Base-by-base conservation (phyloP, 2,329 filamentous ascomycete species). In the Colletotrichum sp. region DNA sequence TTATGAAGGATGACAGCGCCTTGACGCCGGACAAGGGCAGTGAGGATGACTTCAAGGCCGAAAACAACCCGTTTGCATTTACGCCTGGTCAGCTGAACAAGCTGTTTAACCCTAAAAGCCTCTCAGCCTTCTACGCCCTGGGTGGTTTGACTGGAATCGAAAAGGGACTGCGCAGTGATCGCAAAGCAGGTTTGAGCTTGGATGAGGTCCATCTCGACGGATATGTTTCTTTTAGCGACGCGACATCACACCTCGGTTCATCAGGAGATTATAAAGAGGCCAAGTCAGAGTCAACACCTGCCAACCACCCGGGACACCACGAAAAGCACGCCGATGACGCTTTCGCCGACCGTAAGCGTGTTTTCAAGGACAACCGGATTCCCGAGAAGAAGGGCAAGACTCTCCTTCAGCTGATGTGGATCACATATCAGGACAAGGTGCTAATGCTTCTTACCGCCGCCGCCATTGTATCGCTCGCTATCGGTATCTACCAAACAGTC, bases 31-130 rank as follows among this genome's bases (percentile, higher is more conserved):
- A 98, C 81, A 89, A 92, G 48, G 94, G 94, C 8, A 94, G 93
- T 68, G 94, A 96, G 82, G 88, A 86, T 21, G 94, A 96, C 77
- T 98, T 98, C 80, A 80, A 91, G 16, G 92, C 96, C 13, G 89
- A 93, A 7, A 88, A 95, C 82, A 98, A 97, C 82, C 93, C 94
- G 1, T 98, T 98, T 81, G 96, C 95, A 18, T 98, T 95, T 82
- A 92, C 93, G 3, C 94, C 94, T 4, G 96, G 96, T 16, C 93
- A 98, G 81, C 88, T 98, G 77, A 93, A 93, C 80, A 98, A 98
- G 84, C 90, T 98, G 86, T 92, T 96, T 77, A 97, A 98, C 82
- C 96, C 96, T 5, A 98, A 98, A 87, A 98, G 92, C 77, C 85
- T 98, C 74, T 88, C 93, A 15, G 96, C 96, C 1, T 98, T 96